phyloP scores from a whole-genome alignment of 1,284 basidiomycete genomes.

The Ustilago curta region DNA sequence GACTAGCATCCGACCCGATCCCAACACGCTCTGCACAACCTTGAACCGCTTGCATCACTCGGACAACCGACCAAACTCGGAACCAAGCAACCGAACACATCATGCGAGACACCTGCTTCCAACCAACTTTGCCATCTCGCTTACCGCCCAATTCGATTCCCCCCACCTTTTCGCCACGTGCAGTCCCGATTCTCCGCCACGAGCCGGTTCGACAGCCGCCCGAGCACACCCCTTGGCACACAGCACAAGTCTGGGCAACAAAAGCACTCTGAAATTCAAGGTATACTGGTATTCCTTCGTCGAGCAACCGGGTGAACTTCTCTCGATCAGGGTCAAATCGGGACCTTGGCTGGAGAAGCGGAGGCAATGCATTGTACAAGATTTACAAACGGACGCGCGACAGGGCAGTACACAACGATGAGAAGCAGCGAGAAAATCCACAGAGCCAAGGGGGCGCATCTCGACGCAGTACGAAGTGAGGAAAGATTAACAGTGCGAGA shows the following conservation, averaged over 20 bases:
- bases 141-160: too few relatives aligned
- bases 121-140: too few relatives aligned
- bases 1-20: too few relatives aligned
- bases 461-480: conserved; percentile 18
- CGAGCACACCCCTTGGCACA: too few relatives aligned
- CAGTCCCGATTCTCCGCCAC: background rate
- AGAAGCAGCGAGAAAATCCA: background rate
- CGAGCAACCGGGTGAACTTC: background rate
- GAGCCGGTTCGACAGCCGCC: too few relatives aligned
- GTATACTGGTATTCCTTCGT: conserved; percentile 1
- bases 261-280: background rate
- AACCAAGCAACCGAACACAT: too few relatives aligned
- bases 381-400: conserved; percentile 17
- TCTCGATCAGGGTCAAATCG: background rate
- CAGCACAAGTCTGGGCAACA: background rate
- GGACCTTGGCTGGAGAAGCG: background rate
- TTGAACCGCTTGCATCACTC: too few relatives aligned
- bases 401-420: too few relatives aligned
- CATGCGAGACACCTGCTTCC: too few relatives aligned
- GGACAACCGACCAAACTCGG: too few relatives aligned
- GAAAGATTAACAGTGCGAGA: background rate
- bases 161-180: too few relatives aligned
- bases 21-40: too few relatives aligned
- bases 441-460: background rate
- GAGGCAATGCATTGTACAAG: conserved; percentile 25